Percentiles rank a stretch among this genome's conserved stretches.
phyloP scores from a whole-genome alignment of 805 yeast species.

The Candida cerambycidarum region DNA sequence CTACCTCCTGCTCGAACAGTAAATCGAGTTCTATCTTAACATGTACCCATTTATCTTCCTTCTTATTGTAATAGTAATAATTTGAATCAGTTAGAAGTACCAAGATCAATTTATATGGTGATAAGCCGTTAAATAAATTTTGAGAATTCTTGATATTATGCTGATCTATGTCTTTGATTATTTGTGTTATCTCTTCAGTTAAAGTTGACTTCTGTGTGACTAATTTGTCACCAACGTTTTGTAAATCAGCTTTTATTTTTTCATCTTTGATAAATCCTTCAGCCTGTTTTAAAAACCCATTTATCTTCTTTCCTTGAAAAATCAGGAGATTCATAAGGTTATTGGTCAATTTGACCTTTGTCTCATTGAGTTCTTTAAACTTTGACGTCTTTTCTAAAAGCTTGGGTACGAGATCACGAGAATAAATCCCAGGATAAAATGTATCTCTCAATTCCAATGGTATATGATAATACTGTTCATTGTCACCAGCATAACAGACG shows the following conservation, averaged over 20 bases:
- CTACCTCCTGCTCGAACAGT: slow-evolving; percentile 7
- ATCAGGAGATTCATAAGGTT: slow-evolving; percentile 33
- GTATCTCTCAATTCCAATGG: slow-evolving; percentile 30
- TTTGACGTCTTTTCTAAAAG: slow-evolving; percentile 21
- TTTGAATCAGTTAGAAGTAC: slow-evolving; percentile 31
- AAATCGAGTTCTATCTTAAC: slow-evolving; percentile 8
- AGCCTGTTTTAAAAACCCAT: slow-evolving; percentile 24
- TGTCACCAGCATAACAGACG: slow-evolving; percentile 29
- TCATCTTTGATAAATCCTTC: slow-evolving; percentile 18
- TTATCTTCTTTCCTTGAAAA: slow-evolving; percentile 41
- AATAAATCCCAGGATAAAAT: slow-evolving; percentile 37
- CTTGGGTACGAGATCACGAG: slow-evolving; percentile 20
- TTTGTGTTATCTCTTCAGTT: slow-evolving; percentile 18
- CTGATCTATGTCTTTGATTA: slow-evolving; percentile 22
- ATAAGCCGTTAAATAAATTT: slow-evolving; percentile 4
- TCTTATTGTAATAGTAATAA: slow-evolving; percentile 25
- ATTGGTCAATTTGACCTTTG: slow-evolving; percentile 21
- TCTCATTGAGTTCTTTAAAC: slow-evolving; percentile 16
- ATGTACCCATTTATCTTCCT: slow-evolving; percentile 10
- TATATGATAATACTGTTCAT: slow-evolving; percentile 13
- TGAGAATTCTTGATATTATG: slow-evolving; percentile 13
- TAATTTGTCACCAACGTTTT: slow-evolving; percentile 20
- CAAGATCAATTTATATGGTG: slow-evolving; percentile 27
- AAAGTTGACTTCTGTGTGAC: slow-evolving; percentile 15
- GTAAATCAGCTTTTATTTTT: slow-evolving; percentile 17